Base-by-base conservation (phyloP, 2,329 filamentous ascomycete genomes). In the Xylaria sp. region DNA sequence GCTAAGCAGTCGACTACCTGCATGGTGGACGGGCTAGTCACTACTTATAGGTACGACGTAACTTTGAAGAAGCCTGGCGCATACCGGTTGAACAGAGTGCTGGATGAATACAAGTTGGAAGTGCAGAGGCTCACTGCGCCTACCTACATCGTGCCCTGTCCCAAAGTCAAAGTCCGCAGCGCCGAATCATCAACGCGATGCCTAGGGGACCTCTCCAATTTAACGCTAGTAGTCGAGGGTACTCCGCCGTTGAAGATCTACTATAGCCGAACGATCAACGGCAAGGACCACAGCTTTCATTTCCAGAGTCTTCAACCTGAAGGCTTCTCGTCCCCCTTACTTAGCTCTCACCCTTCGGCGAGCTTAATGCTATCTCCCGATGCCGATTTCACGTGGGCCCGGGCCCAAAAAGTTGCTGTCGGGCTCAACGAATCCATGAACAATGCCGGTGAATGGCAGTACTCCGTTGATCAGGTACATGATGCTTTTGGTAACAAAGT, bases 301-400 rank as follows among this genome's bases (percentile, higher is more conserved):
- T 95, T 97, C 74, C 94, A 98, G 80, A 97, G 93, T 75, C 89
- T 99, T 53, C 94, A 97, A 74, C 94, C 96, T 0, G 94, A 98
- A 57, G 92, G 93, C 42, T 91, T 94, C 75, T 85, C 87, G 2
- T 97, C 93, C 0, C 93, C 94, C 0, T 83, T 97, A 42, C 81
- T 92, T n/a, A 86, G 86, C 58, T 85, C 88, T 53, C 83, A 86
- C 57, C 84, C 83, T 30, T 84, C 87, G 1, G 85, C 85, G 21
- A 85, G 85, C 19, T 77, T 94, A 50, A 82, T 91, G 50, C 81
- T 84, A 50, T 81, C 85, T 12, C 86, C 83, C 47, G 85, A 88
- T 34, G 85, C 92, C 55, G 92, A 95, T 72, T 85, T 92, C 39
- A 89, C 91, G 0, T 98, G 96, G 96, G 93, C 93, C 17, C 89